Percentiles rank a stretch among this genome's conserved stretches.
Evolutionary conservation across 164 flowering plant genomes (phyloP).

Genomic region (Macadamia integrifolia): DNA sequence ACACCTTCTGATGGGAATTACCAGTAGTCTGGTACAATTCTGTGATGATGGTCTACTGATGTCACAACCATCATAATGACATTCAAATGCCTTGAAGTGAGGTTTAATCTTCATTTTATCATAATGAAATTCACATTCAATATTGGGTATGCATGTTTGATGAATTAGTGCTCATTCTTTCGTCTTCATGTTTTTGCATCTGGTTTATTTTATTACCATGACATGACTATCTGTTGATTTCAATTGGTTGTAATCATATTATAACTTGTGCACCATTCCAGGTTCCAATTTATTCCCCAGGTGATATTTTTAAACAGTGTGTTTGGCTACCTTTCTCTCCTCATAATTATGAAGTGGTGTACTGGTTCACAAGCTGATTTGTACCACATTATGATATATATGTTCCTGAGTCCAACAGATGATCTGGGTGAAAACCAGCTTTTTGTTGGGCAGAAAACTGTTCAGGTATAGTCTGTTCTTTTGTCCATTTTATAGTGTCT

Average conservation of each 20-base stretch:
- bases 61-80: too few species aligned
- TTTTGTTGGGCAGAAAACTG: conserved; percentile 68
- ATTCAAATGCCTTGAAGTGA: too few species aligned
- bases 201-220: not conserved
- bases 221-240: not conserved
- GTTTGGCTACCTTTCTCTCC: conserved; percentile 90
- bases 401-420: conserved; percentile 97
- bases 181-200: not conserved
- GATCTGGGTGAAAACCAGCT: conserved; percentile 98
- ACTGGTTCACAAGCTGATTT: conserved; percentile 96
- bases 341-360: conserved; percentile 81
- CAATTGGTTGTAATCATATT: not conserved
- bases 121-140: too few species aligned
- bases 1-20: not conserved
- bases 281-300: conserved; percentile 95
- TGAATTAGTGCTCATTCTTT: not conserved
- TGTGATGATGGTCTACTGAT: too few species aligned
- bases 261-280: conserved; percentile 24
- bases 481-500: not conserved
- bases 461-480: conserved; percentile 53
- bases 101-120: too few species aligned
- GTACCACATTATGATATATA: conserved; percentile 91
- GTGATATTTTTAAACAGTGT: conserved; percentile 82
- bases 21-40: too few species aligned
- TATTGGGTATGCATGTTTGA: not conserved